phyloP scores from a whole-genome alignment of 2,329 filamentous ascomycete species.

The Alternaria panax region DNA sequence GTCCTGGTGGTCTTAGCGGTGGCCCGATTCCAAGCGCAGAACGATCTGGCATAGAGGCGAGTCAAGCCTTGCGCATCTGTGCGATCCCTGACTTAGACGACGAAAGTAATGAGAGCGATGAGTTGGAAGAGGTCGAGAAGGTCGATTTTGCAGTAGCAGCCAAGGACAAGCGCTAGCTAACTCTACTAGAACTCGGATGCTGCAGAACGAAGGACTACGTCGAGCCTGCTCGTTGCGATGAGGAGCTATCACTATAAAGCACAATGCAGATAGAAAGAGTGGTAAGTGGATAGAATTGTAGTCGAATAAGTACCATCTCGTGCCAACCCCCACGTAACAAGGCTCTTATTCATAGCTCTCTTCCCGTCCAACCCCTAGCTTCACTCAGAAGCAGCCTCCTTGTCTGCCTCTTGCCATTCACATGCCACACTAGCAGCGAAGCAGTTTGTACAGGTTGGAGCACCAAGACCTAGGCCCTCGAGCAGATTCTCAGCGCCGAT shows the following conservation, averaged over 20 bases:
- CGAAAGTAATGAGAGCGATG: not conserved
- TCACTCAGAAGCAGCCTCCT: not conserved
- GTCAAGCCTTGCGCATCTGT: not conserved
- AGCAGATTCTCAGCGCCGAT: not conserved
- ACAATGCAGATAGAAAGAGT: not conserved
- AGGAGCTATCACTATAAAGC: not conserved
- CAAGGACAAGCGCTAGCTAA: not conserved
- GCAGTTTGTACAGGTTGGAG: not conserved
- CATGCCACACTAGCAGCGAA: not conserved
- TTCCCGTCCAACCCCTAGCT: not conserved
- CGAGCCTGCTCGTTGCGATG: not conserved
- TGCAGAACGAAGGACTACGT: not conserved
- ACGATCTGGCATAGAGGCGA: not conserved
- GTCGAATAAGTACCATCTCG: not conserved
- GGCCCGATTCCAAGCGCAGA: not conserved
- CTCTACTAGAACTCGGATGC: not conserved
- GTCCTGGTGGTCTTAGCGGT: not conserved
- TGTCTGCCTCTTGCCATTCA: not conserved
- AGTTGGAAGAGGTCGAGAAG: not conserved
- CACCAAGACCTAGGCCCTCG: not conserved
- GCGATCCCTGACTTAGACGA: not conserved
- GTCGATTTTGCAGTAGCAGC: not conserved
- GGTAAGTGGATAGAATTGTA: not conserved
- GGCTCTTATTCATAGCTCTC: not conserved
- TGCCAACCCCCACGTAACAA: not conserved